Evolutionary conservation across 805 yeast species (phyloP), one percentile per base, ranked within the genome.

Genomic region (Lachancea cidri): DNA sequence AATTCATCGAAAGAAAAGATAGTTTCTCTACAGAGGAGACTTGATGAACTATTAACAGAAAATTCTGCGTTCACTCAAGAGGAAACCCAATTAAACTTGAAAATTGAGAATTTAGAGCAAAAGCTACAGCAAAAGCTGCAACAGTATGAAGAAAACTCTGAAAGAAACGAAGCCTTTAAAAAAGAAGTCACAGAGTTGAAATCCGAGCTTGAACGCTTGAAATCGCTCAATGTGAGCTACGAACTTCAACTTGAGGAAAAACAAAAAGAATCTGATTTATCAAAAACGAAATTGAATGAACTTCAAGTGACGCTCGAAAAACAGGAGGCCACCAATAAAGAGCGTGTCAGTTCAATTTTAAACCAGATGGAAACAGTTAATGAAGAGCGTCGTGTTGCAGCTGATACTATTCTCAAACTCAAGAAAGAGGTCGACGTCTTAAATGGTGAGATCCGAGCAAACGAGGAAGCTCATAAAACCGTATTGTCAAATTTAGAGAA

Each of bases 1-100:
- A 39, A 17, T 2, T 35, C 48, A 1, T 41, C 46, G n/a, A n/a
- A 35, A 0, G 22, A 35, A 2, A 53, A 60, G 30, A n/a, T 57
- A 0, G 29, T 41, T 1, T 7, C 36, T 0, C 39, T 48, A 33
- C 43, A 52, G 20, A n/a, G 42, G 1, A 38, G 50, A 11, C 35
- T 57, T 2, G 38, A 41, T 5, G 38, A 35, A 3, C 22, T 50
- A 4, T 34, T 36, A 11, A 17, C 17, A 33, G 27, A 7, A 7
- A 22, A 22, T 7, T 22, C 27, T 11, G 27, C n/a, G n/a, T n/a
- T n/a, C n/a, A n/a, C n/a, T n/a, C n/a, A n/a, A n/a, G n/a, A n/a
- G n/a, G n/a, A n/a, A n/a, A n/a, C n/a, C n/a, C n/a, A n/a, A n/a
- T n/a, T n/a, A n/a, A 11, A 39, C 40, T 2, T 9, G 43, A 6